These are phyloP conservation scores for Sphaerobolus stellatus DNA, from an alignment of 1,284 basidiomycete genomes.

Conservation along the genomic window DNA sequence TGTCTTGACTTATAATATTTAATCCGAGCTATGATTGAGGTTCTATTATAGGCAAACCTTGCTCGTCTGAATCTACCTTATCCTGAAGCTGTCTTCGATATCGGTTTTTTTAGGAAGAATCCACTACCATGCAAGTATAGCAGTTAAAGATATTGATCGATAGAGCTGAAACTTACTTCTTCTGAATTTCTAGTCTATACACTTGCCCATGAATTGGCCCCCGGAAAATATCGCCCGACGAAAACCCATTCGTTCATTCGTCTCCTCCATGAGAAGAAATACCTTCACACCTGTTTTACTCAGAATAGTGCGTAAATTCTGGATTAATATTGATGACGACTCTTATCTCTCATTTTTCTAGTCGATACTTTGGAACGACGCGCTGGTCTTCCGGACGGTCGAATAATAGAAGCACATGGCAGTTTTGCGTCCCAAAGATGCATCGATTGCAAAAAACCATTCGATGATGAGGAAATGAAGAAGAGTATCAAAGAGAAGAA, in stretches of 20 bases:
- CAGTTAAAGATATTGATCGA: not conserved
- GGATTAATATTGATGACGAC: not conserved
- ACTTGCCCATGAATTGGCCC: conserved; percentile 88
- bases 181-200: conserved; percentile 72
- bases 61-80: conserved; percentile 70
- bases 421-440: conserved; percentile 85
- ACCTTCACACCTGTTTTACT: conserved; percentile 79
- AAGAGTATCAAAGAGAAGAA: conserved; percentile 53
- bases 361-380: conserved; percentile 89
- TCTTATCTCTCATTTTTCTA: not conserved
- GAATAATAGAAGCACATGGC: conserved; percentile 93
- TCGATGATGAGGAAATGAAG: conserved; percentile 69
- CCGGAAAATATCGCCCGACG: conserved; percentile 84
- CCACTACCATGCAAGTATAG: conserved; percentile 65
- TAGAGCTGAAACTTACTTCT: not conserved
- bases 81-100: conserved; percentile 82
- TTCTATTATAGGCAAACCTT: conserved; percentile 59
- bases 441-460: conserved; percentile 63
- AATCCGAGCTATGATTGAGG: conserved; percentile 2
- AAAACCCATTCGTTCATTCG: conserved; percentile 88
- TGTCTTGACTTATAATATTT: conserved; percentile 19
- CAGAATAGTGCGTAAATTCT: conserved; percentile 56
- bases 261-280: conserved; percentile 63
- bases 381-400: conserved; percentile 72
- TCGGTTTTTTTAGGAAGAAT: conserved; percentile 68